Conservation (phyloP, 345 rosid species). For the Arabis alpina region DNA sequence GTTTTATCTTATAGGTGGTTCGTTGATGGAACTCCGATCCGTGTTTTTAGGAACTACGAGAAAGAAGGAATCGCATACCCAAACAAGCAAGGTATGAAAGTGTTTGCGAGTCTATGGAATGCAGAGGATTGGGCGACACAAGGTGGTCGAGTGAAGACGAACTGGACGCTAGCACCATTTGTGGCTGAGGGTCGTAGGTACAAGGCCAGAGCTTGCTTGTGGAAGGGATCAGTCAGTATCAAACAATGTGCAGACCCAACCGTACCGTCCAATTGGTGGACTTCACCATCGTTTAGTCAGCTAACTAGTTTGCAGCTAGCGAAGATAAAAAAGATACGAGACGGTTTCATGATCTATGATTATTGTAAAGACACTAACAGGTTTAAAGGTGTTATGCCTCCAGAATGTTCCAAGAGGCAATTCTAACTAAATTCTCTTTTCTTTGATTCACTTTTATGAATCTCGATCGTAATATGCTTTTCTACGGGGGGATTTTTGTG, state of each 20-base stretch:
- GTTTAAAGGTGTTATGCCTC: slow-evolving; percentile 62
- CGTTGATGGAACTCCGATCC: slow-evolving; percentile 60
- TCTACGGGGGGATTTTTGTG: not conserved
- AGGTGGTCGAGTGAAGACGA: slow-evolving; percentile 70
- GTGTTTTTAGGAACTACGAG: slow-evolving; percentile 63
- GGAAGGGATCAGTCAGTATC: slow-evolving; percentile 61
- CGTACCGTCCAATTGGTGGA: slow-evolving; percentile 63
- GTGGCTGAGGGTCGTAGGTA: slow-evolving; percentile 53
- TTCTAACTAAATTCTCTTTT: slow-evolving; percentile 40
- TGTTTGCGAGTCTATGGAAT: slow-evolving; percentile 69
- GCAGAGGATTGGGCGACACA: slow-evolving; percentile 81
- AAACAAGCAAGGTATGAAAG: slow-evolving; percentile 75
- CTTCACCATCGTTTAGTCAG: slow-evolving; percentile 53
- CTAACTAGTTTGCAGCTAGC: slow-evolving; percentile 48
- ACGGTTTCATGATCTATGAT: slow-evolving; percentile 67
- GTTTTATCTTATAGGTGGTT: slow-evolving; percentile 57
- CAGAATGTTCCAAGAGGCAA: slow-evolving; percentile 66
- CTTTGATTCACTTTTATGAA: not conserved
- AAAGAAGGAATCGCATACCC: slow-evolving; percentile 64
- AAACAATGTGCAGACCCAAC: slow-evolving; percentile 51
- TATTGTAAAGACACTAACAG: slow-evolving; percentile 66
- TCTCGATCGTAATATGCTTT: not conserved
- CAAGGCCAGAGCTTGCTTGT: slow-evolving; percentile 64
- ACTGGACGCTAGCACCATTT: slow-evolving; percentile 67
- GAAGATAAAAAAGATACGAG: slow-evolving; percentile 60